These are phyloP conservation scores for Tardiomyces blankii DNA, from an alignment of 1,139 yeast species.

Conservation along the genomic window DNA sequence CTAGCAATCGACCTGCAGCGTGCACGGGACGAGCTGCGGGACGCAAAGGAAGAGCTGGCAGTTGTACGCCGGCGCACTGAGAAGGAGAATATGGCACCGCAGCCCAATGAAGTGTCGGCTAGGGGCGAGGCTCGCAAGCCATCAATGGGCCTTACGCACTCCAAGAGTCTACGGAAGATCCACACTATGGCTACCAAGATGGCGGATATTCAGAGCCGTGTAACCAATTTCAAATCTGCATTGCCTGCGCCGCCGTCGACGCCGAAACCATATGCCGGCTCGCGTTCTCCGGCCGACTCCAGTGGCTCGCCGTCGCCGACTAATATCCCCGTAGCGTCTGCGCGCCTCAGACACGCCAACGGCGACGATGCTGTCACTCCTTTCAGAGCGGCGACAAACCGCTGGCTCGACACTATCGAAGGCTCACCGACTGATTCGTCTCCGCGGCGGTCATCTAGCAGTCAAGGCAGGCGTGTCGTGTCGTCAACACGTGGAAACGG, in stretches of 20 bases:
- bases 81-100: neutral
- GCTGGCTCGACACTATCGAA: conserved; percentile 9
- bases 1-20: conserved; percentile 23
- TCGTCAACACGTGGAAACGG: neutral
- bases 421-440: conserved; percentile 12
- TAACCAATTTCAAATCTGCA: conserved; percentile 21
- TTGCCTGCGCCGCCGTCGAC: neutral
- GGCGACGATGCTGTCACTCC: neutral
- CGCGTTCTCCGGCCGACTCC: neutral
- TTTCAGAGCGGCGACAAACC: neutral
- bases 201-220: conserved; percentile 18
- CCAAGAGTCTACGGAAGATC: conserved; percentile 21
- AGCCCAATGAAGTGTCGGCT: neutral
- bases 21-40: conserved; percentile 25
- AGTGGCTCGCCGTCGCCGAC: neutral
- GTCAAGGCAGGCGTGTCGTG: neutral
- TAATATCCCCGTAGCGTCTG: neutral
- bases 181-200: conserved; percentile 26
- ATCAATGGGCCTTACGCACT: conserved; percentile 15
- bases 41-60: conserved; percentile 23
- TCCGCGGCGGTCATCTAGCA: neutral
- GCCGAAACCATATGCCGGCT: neutral
- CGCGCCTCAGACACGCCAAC: neutral
- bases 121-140: neutral
- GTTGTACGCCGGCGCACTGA: conserved; percentile 7